These are phyloP conservation scores for Xylaria castorea DNA, from an alignment of 495 filamentous ascomycete species.

Conservation along the genomic window DNA sequence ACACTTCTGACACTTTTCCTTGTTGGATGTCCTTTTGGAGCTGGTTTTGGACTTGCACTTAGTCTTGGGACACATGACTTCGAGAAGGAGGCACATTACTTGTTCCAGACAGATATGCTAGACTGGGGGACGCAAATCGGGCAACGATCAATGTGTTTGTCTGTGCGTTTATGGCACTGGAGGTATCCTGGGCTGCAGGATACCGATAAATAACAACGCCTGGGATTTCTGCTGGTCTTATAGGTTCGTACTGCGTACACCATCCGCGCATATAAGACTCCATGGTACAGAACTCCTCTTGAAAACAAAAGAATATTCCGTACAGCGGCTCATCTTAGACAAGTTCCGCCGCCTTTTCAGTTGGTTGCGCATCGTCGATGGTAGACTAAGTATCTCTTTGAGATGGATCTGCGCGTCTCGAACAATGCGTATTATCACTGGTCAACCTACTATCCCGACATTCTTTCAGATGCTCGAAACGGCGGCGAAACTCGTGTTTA, in stretches of 20 bases:
- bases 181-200: not conserved
- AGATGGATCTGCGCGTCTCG: constrained; percentile 6
- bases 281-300: not conserved
- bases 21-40: constrained; percentile 8
- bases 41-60: constrained; percentile 22
- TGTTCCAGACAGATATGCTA: not conserved
- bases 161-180: not conserved
- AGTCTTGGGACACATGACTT: constrained; percentile 23
- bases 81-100: constrained; percentile 24
- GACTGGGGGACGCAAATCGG: not conserved
- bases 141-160: not conserved
- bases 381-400: not conserved
- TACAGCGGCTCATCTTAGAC: not conserved
- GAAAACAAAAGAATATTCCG: not conserved
- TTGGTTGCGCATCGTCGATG: not conserved
- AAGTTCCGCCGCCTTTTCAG: constrained; percentile 17
- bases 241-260: constrained; percentile 8
- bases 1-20: constrained; percentile 11
- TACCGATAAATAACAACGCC: not conserved
- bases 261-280: constrained; percentile 15
- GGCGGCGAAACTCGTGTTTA: not conserved
- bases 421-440: constrained; percentile 18
- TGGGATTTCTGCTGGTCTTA: constrained; percentile 19
- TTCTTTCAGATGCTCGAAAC: constrained; percentile 20
- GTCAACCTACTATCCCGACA: not conserved